Conservation (phyloP, 768 basidiomycete genomes). For the Kwoniella sp. region DNA sequence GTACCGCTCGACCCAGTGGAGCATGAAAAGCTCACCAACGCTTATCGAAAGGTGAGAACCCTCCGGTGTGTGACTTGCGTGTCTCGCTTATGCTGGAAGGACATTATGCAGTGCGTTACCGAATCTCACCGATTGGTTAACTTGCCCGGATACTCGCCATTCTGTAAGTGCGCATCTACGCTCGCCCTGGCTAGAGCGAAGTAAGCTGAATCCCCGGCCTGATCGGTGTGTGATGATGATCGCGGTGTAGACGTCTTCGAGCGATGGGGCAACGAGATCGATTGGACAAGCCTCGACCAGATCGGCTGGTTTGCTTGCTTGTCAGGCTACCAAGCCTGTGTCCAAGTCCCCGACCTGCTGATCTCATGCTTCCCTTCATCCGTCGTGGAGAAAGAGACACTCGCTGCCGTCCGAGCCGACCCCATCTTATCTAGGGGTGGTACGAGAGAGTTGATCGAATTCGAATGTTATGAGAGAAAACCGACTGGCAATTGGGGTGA, state of each 20-base stretch:
- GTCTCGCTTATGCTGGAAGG: no score
- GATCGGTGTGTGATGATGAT: no score
- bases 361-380: slow-evolving; percentile 27
- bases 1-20: neutral
- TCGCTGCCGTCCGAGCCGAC: slow-evolving; percentile 17
- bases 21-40: neutral
- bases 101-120: slow-evolving; percentile 6
- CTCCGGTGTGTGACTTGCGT: neutral
- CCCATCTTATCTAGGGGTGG: slow-evolving; percentile 5
- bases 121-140: slow-evolving; percentile 16
- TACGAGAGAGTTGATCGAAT: slow-evolving; percentile 12
- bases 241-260: slow-evolving; percentile 20
- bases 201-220: no score
- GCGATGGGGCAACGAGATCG: slow-evolving; percentile 20
- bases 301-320: slow-evolving; percentile 20
- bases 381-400: slow-evolving; percentile 15
- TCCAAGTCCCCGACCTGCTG: slow-evolving; percentile 7
- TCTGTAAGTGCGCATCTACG: slow-evolving; percentile 14
- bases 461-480: slow-evolving; percentile 22
- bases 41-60: neutral
- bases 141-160: slow-evolving; percentile 23
- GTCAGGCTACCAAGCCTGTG: slow-evolving; percentile 6
- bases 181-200: neutral
- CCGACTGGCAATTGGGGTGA: slow-evolving; percentile 7
- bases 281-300: slow-evolving; percentile 11